phyloP scores from a whole-genome alignment of 768 basidiomycete species.

The Termitomyces sp. region DNA sequence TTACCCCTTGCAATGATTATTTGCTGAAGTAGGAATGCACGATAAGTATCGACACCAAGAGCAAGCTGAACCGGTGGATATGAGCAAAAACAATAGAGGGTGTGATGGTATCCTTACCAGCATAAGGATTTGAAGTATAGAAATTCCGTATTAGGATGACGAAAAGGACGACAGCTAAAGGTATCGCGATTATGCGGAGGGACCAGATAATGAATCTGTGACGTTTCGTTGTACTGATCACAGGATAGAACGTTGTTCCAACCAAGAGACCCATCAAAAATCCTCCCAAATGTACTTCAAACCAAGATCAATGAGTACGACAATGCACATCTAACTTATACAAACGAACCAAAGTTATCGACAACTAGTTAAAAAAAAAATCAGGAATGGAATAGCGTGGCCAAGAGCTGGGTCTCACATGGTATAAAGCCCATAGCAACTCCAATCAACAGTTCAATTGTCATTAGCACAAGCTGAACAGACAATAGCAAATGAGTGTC shows the following conservation, averaged over 20 bases:
- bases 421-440: constrained; percentile 82
- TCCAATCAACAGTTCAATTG: constrained; percentile 82
- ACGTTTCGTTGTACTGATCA: constrained; percentile 74
- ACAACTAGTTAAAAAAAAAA: constrained; percentile 44
- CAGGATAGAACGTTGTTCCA: constrained; percentile 82
- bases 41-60: constrained; percentile 86
- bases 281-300: constrained; percentile 80
- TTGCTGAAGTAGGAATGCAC: constrained; percentile 74
- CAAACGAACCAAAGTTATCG: constrained; percentile 76
- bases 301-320: neutral
- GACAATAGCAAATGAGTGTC: neutral
- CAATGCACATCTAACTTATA: neutral
- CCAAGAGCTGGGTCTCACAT: constrained; percentile 32
- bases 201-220: constrained; percentile 70
- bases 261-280: constrained; percentile 80
- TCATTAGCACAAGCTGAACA: constrained; percentile 71
- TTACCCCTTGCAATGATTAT: constrained; percentile 62
- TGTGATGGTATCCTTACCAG: constrained; percentile 47
- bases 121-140: constrained; percentile 82
- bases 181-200: constrained; percentile 68
- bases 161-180: constrained; percentile 72
- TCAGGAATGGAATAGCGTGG: constrained; percentile 1
- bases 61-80: constrained; percentile 47
- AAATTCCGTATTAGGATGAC: constrained; percentile 85
- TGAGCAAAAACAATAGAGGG: neutral